Percentiles rank a stretch among this genome's conserved stretches.
These are phyloP conservation scores for Paramyrothecium roridum DNA, from an alignment of 2,329 filamentous ascomycete species.

Conservation along the genomic window DNA sequence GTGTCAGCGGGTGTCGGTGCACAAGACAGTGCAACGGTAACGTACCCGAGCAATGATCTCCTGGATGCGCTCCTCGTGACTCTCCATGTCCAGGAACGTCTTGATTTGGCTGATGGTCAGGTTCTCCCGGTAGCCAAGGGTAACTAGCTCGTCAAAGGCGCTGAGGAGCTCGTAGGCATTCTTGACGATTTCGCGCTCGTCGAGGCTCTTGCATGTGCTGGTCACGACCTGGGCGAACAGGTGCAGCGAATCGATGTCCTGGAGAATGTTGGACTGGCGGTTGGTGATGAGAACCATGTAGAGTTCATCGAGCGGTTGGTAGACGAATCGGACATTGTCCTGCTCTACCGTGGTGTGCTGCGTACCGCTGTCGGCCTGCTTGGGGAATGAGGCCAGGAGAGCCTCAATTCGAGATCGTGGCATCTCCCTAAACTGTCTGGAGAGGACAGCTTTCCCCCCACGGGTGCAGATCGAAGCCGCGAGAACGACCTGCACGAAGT, in stretches of 20 bases:
- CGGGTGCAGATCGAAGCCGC: slow-evolving; percentile 98
- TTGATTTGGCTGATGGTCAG: slow-evolving; percentile 96
- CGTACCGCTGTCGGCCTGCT: slow-evolving; percentile 91
- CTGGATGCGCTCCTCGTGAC: slow-evolving; percentile 97
- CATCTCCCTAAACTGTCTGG: slow-evolving; percentile 97
- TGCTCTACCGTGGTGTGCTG: slow-evolving; percentile 99
- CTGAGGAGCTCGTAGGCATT: slow-evolving; percentile 96
- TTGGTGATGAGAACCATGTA: slow-evolving; percentile 99
- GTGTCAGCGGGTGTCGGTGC: not conserved
- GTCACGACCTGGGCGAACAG: slow-evolving; percentile 96
- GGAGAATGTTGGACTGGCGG: slow-evolving; percentile 97
- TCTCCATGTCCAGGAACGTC: slow-evolving; percentile 99
- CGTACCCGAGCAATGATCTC: slow-evolving; percentile 89
- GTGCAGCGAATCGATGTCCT: slow-evolving; percentile 98
- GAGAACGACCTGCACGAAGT: slow-evolving; percentile 75
- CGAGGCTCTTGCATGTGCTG: slow-evolving; percentile 91
- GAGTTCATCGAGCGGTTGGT: slow-evolving; percentile 97
- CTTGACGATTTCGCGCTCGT: slow-evolving; percentile 90
- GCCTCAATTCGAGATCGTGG: slow-evolving; percentile 94
- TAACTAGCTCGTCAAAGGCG: slow-evolving; percentile 96
- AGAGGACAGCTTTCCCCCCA: slow-evolving; percentile 96
- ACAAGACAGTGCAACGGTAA: slow-evolving; percentile 1
- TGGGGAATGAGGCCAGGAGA: slow-evolving; percentile 93
- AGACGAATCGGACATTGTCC: slow-evolving; percentile 99
- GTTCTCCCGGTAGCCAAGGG: slow-evolving; percentile 93